Base-by-base conservation (phyloP, 768 basidiomycete genomes). In the Mycena pura region DNA sequence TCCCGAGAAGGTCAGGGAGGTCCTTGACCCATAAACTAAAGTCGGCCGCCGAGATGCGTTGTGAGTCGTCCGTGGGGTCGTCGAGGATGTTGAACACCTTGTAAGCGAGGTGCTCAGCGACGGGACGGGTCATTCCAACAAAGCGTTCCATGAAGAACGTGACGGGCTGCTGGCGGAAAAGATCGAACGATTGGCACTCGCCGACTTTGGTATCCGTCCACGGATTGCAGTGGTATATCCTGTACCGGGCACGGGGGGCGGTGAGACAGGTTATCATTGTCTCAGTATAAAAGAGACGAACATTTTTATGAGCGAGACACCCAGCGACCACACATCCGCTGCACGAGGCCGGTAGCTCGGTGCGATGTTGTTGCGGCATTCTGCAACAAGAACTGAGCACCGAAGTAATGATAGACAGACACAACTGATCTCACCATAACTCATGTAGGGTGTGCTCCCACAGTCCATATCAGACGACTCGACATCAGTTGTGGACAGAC, bases 261-360 rank as follows among this genome's bases (percentile, higher is more conserved):
- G 25, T n/a, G 46, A 28, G 15, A 19, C 24, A 29, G 31, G n/a
- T 7, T 39, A 28, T 48, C 56, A 47, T 48, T n/a, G n/a, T 51
- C 10, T 8, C 21, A 50, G 45, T 8, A 60, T 54, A 45, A 36
- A 6, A 28, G 13, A 43, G 15, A 81, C 88, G 32, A 68, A 92
- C 93, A 99, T 96, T 76, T 99, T 99, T 83, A 99, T 93, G 69
- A 99, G 87, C 66, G 99, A 96, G 73, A 99, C 96, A 63, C 96
- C 96, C 68, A 99, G 84, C 24, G 96, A 98, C 96, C 95, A 99
- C 53, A 99, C 95, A 77, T 99, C 96, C 63, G 97, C 97, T 57
- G 93, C 92, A 69, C 91, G 91, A 63, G 96, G 95, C 65, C 86
- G 86, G 81, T 99, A 99, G 48, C 91, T 92, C 64, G 97, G 96